Base-by-base conservation (phyloP, 1,139 yeast genomes). In the Saccharomyces hybrid region DNA sequence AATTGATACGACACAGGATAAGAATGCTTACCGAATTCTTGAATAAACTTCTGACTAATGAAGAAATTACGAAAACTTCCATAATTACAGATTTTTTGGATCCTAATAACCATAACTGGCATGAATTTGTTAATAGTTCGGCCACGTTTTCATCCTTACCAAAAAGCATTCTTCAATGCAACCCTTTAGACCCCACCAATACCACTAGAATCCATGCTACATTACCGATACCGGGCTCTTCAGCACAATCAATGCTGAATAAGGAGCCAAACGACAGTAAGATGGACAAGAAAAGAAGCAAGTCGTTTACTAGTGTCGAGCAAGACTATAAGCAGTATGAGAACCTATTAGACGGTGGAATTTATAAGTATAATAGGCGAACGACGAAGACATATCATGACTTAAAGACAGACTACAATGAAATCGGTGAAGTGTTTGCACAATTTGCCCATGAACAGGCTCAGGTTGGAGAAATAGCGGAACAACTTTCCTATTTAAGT, bases 31-130 rank as follows among this genome's bases (percentile, higher is more conserved):
- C 70, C 1, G 61, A 61, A 32, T 69, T 68, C 57, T 55, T 67
- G 50, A 68, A 65, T 53, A 64, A 64, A 51, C 58, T 66, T 14
- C 47, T 68, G 24, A 52, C 56, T 31, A 64, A 60, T 49, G 59
- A 60, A 4, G 70, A 68, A 46, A 64, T 73, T 11, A 73, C 84
- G 26, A 77, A 77, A 48, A 79, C 85, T 54, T 80, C 80, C 42
- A 84, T 88, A 51, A 86, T 88, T 63, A 79, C 82, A 44, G 83
- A 86, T 66, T 91, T 91, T 66, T 71, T 91, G 59, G 96, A 90
- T 66, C 96, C 97, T 5, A 85, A 86, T 61, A 82, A 64, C 53
- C 48, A 88, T 2, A 84, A 84, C 63, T 91, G 96, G 96, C 57
- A 58, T 14, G 73, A 72, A 55, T 80, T 79, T 61, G 80, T 80